Evolutionary conservation across 805 yeast species (phyloP), one percentile per base, ranked within the genome.

Genomic region (Metschnikowia continentalis): DNA sequence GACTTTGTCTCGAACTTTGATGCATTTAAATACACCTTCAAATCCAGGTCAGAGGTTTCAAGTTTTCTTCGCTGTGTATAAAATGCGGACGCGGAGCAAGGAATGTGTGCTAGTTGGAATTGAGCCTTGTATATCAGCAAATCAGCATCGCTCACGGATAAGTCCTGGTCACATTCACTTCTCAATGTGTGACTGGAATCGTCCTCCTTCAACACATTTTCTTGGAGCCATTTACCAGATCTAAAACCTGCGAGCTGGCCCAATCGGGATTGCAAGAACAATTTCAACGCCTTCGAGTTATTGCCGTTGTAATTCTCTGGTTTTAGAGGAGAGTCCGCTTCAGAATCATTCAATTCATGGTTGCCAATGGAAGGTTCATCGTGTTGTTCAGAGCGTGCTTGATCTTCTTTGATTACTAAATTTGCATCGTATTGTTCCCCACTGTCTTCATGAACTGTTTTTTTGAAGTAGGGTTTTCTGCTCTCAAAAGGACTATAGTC

Each of bases 401-500:
- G 35, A 7, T 15, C 41, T 17, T 44, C 46, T 20, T 20, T 42
- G 37, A 35, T 14, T 6, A 20, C 19, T n/a, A 42, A 8, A 22
- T 5, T 15, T 15, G 38, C 5, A n/a, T 42, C 46, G 38, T 13
- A 14, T 6, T 32, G 35, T 13, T 39, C 19, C 8, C 26, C 6
- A 15, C 15, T 35, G 2, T 20, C 15, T 17, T 32, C 35, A 17
- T 35, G 30, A 5, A 30, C 5, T 30, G 19, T 19, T 47, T 42
- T 42, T 40, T 56, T 56, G 42, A 45, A 54, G 13, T 49, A 50
- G 2, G 61, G 59, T 35, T 68, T 72, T 35, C 77, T 52, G 1
- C 74, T 64, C 45, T 72, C 72, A 52, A 73, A 74, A 0, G 79
- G 78, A 51, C 75, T 71, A 53, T 71, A 74, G 47, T 74, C 77